Base-by-base conservation (phyloP, 345 rosid species). In the Acer negundo region DNA sequence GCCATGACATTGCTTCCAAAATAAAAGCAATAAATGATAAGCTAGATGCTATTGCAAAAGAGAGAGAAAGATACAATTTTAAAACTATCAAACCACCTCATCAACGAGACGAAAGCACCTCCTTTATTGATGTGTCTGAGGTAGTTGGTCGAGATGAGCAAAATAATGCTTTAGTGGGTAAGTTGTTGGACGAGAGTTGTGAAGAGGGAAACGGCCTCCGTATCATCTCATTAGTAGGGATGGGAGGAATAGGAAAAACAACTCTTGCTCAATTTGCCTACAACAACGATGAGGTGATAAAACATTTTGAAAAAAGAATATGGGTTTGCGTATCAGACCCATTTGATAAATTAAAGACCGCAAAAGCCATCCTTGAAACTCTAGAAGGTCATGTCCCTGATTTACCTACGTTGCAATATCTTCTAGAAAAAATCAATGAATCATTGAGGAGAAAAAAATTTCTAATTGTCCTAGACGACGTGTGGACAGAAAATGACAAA, bases 401-500 rank as follows among this genome's bases (percentile, higher is more conserved):
- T n/a, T 23, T 47, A 68, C 12, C 20, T 77, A 9, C 4, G 26
- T 9, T 24, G 13, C 7, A 55, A 20, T 11, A 26, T 80, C 4
- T n/a, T n/a, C n/a, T n/a, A n/a, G n/a, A n/a, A n/a, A 24, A 24
- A 24, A 24, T 24, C 26, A 24, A 24, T 24, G n/a, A n/a, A n/a
- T n/a, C n/a, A n/a, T n/a, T n/a, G n/a, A n/a, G n/a, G n/a, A n/a
- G n/a, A n/a, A n/a, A n/a, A n/a, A n/a, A n/a, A n/a, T n/a, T n/a
- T n/a, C n/a, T n/a, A n/a, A n/a, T n/a, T n/a, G n/a, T n/a, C n/a
- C n/a, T 31, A 31, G 35, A 31, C 3, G 83, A 80, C 49, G 77
- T 80, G 13, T 80, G 77, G 83, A 67, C 67, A 3, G 70, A 71
- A 42, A n/a, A n/a, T n/a, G 51, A 65, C 3, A 10, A 72, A 0